Evolutionary conservation across 2,329 filamentous ascomycete genomes (phyloP), one percentile per base, ranked within the genome.

Genomic region (Fusarium chaquense): DNA sequence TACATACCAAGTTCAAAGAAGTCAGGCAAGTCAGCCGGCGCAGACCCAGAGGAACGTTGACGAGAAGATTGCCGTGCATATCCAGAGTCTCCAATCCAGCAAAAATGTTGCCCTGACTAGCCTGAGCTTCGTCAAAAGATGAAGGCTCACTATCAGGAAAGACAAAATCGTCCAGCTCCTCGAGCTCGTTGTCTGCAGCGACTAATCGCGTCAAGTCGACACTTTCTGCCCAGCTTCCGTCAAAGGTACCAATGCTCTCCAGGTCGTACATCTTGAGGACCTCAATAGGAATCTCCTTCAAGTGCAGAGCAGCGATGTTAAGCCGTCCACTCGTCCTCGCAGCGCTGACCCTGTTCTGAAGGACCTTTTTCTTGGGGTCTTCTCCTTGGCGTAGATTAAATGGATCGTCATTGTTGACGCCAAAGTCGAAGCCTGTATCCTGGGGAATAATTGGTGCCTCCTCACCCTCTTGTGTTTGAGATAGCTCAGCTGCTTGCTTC

Each of bases 251-350:
- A 58, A 89, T 85, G 2, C 87, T 85, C 55, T 94, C 90, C 20
- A 93, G 84, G 73, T 94, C 92, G 77, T 98, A 98, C 94, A 98
- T 98, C 57, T 90, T 89, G 80, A 97, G 82, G 0, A 98, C 92
- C 75, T 97, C 93, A 2, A 87, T 80, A 0, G 96, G 96, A 5
- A 99, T 91, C 60, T 91, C 86, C 65, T 89, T 91, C 40, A 99
- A 80, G 2, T 89, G 88, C 84, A 98, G 87, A 0, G 92, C 94
- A 1, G 94, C 91, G 76, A 99, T 94, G 70, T 98, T 98, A 40
- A 99, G 84, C 53, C 91, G 88, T 4, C 96, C 96, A 36, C 92
- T 92, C 1, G 87, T 89, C 49, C 94, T 87, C 3, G 92, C 96
- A 18, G 87, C 82, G 58, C 89, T 87, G 24, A 97, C 87, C 0